Evolutionary conservation across 225 moss, liverwort and hornwort species (phyloP).

Genomic region (Bryum argenteum): DNA sequence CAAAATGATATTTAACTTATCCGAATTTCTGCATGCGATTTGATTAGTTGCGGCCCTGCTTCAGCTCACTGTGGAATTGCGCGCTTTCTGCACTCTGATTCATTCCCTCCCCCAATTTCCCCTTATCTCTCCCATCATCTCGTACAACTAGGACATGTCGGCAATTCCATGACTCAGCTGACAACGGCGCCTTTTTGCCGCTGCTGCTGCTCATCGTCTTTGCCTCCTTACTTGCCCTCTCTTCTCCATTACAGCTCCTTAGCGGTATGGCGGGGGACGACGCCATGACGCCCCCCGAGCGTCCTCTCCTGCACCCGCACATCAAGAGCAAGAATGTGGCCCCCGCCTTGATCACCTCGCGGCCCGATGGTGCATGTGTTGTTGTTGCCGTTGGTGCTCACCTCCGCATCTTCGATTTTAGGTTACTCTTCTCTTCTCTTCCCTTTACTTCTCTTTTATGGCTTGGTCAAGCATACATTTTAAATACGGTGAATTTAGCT

Average conservation of each 20-base stretch:
- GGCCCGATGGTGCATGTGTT: conserved; percentile 55
- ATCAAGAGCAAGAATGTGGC: conserved; percentile 62
- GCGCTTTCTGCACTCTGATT: too few relatives aligned
- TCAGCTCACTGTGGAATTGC: too few relatives aligned
- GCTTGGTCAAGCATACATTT: not conserved
- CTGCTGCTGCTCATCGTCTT: too few relatives aligned
- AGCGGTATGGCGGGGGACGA: conserved; percentile 16
- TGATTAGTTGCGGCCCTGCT: too few relatives aligned
- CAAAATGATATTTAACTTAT: too few relatives aligned
- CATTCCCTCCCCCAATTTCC: too few relatives aligned
- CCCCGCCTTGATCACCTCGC: conserved; percentile 71
- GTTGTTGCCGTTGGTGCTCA: conserved; percentile 82
- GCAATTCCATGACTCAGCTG: too few relatives aligned
- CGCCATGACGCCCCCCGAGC: not conserved
- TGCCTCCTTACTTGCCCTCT: too few relatives aligned
- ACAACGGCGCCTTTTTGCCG: too few relatives aligned
- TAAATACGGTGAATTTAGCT: not conserved
- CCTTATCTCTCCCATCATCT: too few relatives aligned
- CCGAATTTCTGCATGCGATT: too few relatives aligned
- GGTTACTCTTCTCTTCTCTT: not conserved
- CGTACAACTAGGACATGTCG: too few relatives aligned
- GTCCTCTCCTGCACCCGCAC: conserved; percentile 19
- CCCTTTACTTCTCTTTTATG: not conserved
- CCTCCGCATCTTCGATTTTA: conserved; percentile 84
- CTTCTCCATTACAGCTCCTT: not conserved